Evolutionary conservation across 768 basidiomycete species (phyloP).

Genomic region (Agrocybe pediades): DNA sequence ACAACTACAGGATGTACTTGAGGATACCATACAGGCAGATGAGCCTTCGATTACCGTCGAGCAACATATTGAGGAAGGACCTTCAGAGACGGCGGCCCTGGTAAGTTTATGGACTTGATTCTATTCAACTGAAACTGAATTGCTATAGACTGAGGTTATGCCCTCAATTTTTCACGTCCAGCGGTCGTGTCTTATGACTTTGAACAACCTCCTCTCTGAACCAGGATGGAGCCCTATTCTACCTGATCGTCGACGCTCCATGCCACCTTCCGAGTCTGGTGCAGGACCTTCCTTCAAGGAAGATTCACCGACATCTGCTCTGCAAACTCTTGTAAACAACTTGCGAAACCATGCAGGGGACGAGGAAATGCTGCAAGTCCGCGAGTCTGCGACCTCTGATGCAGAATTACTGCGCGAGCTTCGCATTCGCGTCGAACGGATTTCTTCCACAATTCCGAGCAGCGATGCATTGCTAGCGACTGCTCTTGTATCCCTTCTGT

Average conservation of each 20-base stretch:
- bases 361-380: constrained; percentile 49
- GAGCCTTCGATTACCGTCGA: constrained; percentile 4
- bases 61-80: constrained; percentile 9
- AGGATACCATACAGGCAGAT: neutral
- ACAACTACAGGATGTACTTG: constrained; percentile 21
- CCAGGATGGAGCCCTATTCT: constrained; percentile 56
- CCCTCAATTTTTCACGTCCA: constrained; percentile 77
- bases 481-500: constrained; percentile 68
- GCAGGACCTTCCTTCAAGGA: constrained; percentile 27
- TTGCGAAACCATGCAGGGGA: constrained; percentile 51
- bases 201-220: constrained; percentile 66
- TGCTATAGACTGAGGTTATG: constrained; percentile 56
- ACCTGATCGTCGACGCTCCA: constrained; percentile 62
- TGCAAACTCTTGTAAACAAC: constrained; percentile 64
- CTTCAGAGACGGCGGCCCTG: constrained; percentile 18
- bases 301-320: constrained; percentile 47
- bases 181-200: constrained; percentile 71
- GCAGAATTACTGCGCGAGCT: constrained; percentile 63
- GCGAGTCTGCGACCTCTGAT: constrained; percentile 37
- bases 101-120: constrained; percentile 20
- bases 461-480: constrained; percentile 65
- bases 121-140: neutral
- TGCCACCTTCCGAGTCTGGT: constrained; percentile 46
- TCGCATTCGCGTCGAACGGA: constrained; percentile 48
- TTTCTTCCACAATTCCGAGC: constrained; percentile 43